These are phyloP conservation scores for Friedmanniomyces simplex DNA, from an alignment of 495 filamentous ascomycete species.

Conservation along the genomic window DNA sequence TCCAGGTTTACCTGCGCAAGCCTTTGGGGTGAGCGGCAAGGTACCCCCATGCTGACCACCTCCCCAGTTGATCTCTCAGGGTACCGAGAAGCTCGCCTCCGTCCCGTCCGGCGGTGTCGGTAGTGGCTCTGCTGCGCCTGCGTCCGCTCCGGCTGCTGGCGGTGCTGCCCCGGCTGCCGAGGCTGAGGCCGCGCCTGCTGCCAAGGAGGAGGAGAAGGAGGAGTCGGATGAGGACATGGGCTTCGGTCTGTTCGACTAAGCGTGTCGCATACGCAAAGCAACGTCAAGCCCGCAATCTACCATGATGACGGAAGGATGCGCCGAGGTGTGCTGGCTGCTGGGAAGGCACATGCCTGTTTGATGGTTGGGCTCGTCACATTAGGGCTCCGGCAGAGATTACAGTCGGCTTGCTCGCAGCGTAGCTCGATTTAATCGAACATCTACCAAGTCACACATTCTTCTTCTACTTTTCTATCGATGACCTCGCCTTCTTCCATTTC, in stretches of 20 bases:
- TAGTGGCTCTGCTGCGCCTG: conserved; percentile 47
- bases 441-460: not conserved
- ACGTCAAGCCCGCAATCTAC: not conserved
- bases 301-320: not conserved
- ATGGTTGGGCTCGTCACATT: not conserved
- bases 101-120: conserved; percentile 79
- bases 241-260: conserved; percentile 80
- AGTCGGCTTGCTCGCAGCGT: no score
- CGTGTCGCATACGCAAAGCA: conserved; percentile 8
- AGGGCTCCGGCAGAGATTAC: not conserved
- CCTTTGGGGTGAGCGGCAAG: no score
- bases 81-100: conserved; percentile 87
- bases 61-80: conserved; percentile 77
- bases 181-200: conserved; percentile 63
- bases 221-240: conserved; percentile 99
- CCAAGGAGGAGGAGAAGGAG: conserved; percentile 59
- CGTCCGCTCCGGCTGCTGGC: conserved; percentile 55
- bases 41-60: conserved; percentile 2
- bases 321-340: not conserved
- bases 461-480: no score
- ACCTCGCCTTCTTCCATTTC: no score
- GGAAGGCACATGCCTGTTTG: not conserved
- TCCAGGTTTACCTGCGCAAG: no score
- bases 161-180: conserved; percentile 53
- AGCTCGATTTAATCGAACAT: not conserved